Evolutionary conservation across 225 moss, liverwort and hornwort genomes (phyloP).

Genomic region (Pleurozium schreberi): DNA sequence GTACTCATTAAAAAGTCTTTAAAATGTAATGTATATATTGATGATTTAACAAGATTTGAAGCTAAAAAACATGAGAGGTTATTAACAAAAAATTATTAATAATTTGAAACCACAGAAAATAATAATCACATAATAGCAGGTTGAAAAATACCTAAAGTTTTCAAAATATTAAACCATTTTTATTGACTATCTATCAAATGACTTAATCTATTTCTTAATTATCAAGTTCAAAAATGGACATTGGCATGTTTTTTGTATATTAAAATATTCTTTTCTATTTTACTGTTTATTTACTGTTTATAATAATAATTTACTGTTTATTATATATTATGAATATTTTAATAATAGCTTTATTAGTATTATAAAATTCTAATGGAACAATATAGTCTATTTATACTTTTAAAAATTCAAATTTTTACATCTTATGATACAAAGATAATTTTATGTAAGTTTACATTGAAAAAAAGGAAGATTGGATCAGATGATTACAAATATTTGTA

Average conservation of each 20-base stretch:
- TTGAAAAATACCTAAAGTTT: neutral
- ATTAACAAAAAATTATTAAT: neutral
- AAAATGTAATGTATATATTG: too few relatives aligned
- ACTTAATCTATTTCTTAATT: too few relatives aligned
- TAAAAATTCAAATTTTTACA: too few relatives aligned
- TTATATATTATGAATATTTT: too few relatives aligned
- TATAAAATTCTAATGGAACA: neutral
- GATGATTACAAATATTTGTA: neutral
- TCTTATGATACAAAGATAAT: too few relatives aligned
- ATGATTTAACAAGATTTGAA: neutral
- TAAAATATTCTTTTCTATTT: too few relatives aligned
- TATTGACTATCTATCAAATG: too few relatives aligned
- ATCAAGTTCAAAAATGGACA: neutral
- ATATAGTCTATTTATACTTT: too few relatives aligned
- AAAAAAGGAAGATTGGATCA: neutral
- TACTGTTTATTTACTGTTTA: neutral
- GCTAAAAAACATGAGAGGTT: neutral
- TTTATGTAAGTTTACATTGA: neutral
- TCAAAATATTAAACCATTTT: neutral
- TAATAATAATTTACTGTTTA: too few relatives aligned
- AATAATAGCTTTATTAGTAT: too few relatives aligned
- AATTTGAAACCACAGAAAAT: neutral
- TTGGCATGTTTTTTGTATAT: accelerated
- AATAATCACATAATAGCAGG: neutral
- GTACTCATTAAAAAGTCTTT: too few relatives aligned